phyloP scores from a whole-genome alignment of 441 rosid species.

The Dalechampia spathulata region DNA sequence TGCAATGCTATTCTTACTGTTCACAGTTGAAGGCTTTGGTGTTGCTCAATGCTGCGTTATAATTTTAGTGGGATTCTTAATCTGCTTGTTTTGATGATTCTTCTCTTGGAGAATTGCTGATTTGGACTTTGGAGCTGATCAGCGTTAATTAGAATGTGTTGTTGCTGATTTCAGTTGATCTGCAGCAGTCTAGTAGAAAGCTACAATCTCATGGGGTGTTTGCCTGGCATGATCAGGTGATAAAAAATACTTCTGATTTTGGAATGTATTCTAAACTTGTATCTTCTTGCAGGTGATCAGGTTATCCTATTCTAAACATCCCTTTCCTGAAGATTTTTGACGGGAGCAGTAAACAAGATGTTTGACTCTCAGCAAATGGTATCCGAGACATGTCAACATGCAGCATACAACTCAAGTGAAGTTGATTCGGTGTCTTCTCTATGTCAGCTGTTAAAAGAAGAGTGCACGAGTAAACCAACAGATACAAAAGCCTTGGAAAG shows the following conservation, averaged over 20 bases:
- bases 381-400: conserved; percentile 13
- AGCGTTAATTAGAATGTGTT: conserved; percentile 42
- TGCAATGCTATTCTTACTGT: conserved; percentile 38
- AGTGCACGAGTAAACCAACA: conserved; percentile 2
- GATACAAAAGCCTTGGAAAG: conserved; percentile 12
- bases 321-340: conserved; percentile 12
- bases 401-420: conserved; percentile 8
- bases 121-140: conserved; percentile 50
- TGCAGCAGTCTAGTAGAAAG: conserved; percentile 64
- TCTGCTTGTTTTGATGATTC: conserved; percentile 49
- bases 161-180: conserved; percentile 58
- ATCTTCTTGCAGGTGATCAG: too few species aligned
- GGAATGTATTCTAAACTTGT: conserved; percentile 34
- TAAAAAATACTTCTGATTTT: conserved; percentile 22
- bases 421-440: conserved; percentile 5
- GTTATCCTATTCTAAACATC: too few species aligned
- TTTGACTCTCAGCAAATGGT: conserved; percentile 19
- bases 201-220: conserved; percentile 53
- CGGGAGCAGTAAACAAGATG: conserved; percentile 34
- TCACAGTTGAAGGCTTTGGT: conserved; percentile 44
- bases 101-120: conserved; percentile 60
- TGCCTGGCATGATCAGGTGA: conserved; percentile 56
- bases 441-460: conserved; percentile 15
- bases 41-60: conserved; percentile 40
- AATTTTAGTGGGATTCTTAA: conserved; percentile 28